Base-by-base conservation (phyloP, 345 rosid genomes). In the Corymbia maculata region DNA sequence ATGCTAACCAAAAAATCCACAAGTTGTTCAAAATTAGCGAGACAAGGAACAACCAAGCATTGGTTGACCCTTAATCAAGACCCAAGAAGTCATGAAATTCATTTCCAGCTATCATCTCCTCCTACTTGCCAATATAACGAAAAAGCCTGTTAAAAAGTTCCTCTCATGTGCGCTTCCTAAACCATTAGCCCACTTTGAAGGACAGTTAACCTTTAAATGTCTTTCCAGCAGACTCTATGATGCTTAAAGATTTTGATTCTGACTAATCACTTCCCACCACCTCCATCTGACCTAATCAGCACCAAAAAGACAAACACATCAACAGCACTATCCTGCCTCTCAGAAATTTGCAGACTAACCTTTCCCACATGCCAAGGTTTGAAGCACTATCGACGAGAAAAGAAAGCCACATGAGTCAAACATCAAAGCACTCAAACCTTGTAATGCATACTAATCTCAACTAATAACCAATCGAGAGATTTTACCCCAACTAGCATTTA, bases 311-410 rank as follows among this genome's bases (percentile, higher is more conserved):
- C 2, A 13, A 68, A 68, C 32, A 68, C 80, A 68, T 68, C 45
- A 0, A 68, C 44, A 32, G 8, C 4, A 21, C 44, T 64, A 64
- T 64, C 14, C 75, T n/a, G 75, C 75, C 75, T 64, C 19, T 64
- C 0, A 14, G 13, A n/a, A 19, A n/a, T 64, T 64, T 64, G 75
- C 75, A 64, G 36, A 64, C 42, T 64, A 68, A 32, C 45, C 45
- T 68, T 32, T 68, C 45, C 79, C 0, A 0, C 82, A 0, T 75
- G 49, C 10, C 82, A 42, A 1, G 49, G 0, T 75, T 36, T 36
- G 47, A 75, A 36, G 82, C 0, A 2, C 82, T 36, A 19, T 75
- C 0, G 24, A 75, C 2, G 26, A 75, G 47, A 75, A 75, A 75
- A 17, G 49, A 36, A 9, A 75, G 82, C 26, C 82, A 1, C 1